Evolutionary conservation across 768 basidiomycete species (phyloP).

Genomic region (Atractiella rhizophila): DNA sequence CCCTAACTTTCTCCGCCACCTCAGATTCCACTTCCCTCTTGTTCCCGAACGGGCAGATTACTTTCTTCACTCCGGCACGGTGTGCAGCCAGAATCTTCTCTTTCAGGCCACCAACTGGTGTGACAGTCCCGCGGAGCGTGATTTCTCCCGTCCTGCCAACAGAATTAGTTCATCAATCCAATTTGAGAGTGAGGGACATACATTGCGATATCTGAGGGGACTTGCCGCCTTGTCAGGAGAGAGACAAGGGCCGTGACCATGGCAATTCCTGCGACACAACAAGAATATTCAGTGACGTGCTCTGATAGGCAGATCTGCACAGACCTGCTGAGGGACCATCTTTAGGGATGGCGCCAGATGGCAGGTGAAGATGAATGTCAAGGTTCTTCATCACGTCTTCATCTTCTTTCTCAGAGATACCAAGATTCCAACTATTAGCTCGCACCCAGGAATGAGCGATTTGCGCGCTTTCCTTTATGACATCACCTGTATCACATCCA

Average conservation of each 20-base stretch:
- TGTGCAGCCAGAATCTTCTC: constrained; percentile 60
- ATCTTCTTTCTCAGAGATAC: constrained; percentile 9
- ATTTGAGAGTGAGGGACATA: too few species aligned
- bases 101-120: constrained; percentile 86
- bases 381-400: constrained; percentile 34
- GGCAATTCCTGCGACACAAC: constrained; percentile 85
- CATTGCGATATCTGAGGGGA: too few species aligned
- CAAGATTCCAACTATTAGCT: constrained; percentile 28
- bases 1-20: constrained; percentile 65
- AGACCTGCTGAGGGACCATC: constrained; percentile 84
- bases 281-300: too few species aligned
- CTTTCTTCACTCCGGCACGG: constrained; percentile 80
- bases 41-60: constrained; percentile 37
- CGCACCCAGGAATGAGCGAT: constrained; percentile 76
- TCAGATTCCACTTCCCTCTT: not conserved
- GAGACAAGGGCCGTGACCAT: constrained; percentile 73
- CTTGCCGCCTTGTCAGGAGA: constrained; percentile 46
- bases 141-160: constrained; percentile 95
- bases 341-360: constrained; percentile 73
- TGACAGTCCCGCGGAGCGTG: constrained; percentile 77
- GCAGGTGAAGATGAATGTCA: constrained; percentile 62
- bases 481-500: too few species aligned
- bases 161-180: too few species aligned
- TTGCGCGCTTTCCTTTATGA: constrained; percentile 76
- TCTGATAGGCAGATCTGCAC: too few species aligned